Base-by-base conservation (phyloP, 2,329 filamentous ascomycete genomes). In the Fusarium poae region DNA sequence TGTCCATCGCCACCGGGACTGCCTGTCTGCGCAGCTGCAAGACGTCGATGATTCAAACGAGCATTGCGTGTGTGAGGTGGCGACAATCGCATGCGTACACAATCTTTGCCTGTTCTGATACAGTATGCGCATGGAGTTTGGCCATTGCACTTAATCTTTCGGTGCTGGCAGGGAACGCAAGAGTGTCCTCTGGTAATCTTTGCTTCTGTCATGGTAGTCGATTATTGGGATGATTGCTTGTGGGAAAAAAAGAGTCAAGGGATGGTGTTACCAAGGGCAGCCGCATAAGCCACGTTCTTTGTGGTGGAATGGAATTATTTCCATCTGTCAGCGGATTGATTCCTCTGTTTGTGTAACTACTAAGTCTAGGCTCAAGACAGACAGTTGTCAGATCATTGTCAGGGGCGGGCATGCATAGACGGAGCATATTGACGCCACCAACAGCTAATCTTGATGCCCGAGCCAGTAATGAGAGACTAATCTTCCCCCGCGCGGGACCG, bases 91-190 rank as follows among this genome's bases (percentile, higher is more conserved):
- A 52, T 40, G 16, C 55, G 55, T 21, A 51, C 37, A 10, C 55
- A 57, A 3, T 57, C 45, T 43, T 57, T 57, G 11, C 55, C 46
- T 0, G 55, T 57, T 8, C 39, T 57, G 30, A 52, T 44, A 21
- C 55, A 57, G 21, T 57, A 40, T 1, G 45, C 55, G 32, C 55
- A 57, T 23, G 45, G 55, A 9, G 46, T 42, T 27, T 53, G 55
- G 18, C 48, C 48, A 16, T 58, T 58, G 55, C 55, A 58, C 25
- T 39, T 58, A 6, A 53, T 53, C 21, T 58, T 53, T 35, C 55
- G 40, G 16, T 58, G 55, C 15, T 53, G 55, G 18, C 39, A 52
- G 3, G 39, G 55, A 23, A 58, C 46, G 16, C 46, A 52, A 13
- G 55, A 58, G 20, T 57, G 55, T 45, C 55, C 39, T 25, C 55